Evolutionary conservation across 768 basidiomycete species (phyloP), one percentile per base, ranked within the genome.

Genomic region (Termitomyces sp.): DNA sequence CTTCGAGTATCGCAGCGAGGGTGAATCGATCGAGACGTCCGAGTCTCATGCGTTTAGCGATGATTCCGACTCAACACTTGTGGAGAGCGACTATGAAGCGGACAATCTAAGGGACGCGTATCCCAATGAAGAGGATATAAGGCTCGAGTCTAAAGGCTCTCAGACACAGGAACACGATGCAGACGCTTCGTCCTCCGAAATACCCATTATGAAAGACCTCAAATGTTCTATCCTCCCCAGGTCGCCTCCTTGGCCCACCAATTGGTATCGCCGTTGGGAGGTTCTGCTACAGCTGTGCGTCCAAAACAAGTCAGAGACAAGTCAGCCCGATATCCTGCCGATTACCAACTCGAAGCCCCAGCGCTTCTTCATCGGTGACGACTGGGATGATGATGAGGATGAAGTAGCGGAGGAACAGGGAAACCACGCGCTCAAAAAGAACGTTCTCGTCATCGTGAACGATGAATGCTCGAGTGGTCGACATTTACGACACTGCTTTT

Each of bases 61-160:
- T 57, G 80, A 80, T 62, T 79, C 81, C n/a, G 84, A 85, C 56
- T 63, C 72, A n/a, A 84, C 83, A 9, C 73, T 84, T 20, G 81
- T 84, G 26, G 80, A 79, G 62, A 79, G 76, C 51, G 78, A 79
- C 54, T 72, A 67, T 52, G 57, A 58, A 5, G 35, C 13, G 36
- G 57, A 58, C 22, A n/a, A 24, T 38, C 24, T n/a, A 13, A 36
- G 26, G 44, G 52, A 20, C n/a, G 0, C n/a, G n/a, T 11, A 41
- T 30, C n/a, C 1, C n/a, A 30, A 30, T n/a, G 10, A 41, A 13
- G 26, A 30, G n/a, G 51, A 52, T 26, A 52, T 28, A n/a, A 41
- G 26, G 10, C 18, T 4, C n/a, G 26, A 52, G 11, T 30, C 36
- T 13, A 52, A 30, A 41, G n/a, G 26, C 13, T 30, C n/a, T 30